Percentiles rank a stretch among this genome's conserved stretches.
phyloP scores from a whole-genome alignment of 202 grass and related monocot species.

The Panicum hallii region DNA sequence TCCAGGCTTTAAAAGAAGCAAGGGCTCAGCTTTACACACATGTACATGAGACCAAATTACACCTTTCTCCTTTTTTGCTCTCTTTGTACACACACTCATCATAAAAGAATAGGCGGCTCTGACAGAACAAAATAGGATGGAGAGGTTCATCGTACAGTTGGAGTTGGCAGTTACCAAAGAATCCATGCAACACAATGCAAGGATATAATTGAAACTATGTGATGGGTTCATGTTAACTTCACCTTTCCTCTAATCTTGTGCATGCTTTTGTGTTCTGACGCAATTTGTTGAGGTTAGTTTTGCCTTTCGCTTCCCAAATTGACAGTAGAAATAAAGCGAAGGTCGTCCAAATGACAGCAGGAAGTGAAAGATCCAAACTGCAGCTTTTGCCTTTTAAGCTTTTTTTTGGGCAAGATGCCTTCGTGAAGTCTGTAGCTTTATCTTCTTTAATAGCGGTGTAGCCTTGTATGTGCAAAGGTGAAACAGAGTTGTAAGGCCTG shows the following conservation, averaged over 20 bases:
- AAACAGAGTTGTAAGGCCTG: not conserved
- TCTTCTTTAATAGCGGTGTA: constrained; percentile 33
- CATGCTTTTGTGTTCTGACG: not conserved
- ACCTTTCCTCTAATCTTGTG: constrained; percentile 20
- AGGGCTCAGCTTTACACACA: constrained; percentile 55
- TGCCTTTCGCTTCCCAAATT: not conserved
- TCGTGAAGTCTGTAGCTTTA: not conserved
- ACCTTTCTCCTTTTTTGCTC: constrained; percentile 35
- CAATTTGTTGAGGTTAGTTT: not conserved
- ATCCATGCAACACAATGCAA: constrained; percentile 35
- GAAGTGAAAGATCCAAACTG: constrained; percentile 27
- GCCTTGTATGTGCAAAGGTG: constrained; percentile 8
- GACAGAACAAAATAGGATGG: not conserved
- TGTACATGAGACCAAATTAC: constrained; percentile 58
- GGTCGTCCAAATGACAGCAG: not conserved
- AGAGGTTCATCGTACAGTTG: constrained; percentile 25
- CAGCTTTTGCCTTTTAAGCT: constrained; percentile 23
- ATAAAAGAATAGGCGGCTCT: constrained; percentile 42
- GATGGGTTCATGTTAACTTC: not conserved
- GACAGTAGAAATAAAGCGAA: not conserved
- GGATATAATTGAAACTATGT: not conserved
- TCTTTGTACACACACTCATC: constrained; percentile 25
- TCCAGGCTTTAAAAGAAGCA: constrained; percentile 70
- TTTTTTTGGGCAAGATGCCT: constrained; percentile 12
- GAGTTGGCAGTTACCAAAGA: constrained; percentile 13